Percentiles rank a stretch among this genome's conserved stretches.
Evolutionary conservation across 768 basidiomycete species (phyloP).

Genomic region (Chalciporus pseudorubinellus): DNA sequence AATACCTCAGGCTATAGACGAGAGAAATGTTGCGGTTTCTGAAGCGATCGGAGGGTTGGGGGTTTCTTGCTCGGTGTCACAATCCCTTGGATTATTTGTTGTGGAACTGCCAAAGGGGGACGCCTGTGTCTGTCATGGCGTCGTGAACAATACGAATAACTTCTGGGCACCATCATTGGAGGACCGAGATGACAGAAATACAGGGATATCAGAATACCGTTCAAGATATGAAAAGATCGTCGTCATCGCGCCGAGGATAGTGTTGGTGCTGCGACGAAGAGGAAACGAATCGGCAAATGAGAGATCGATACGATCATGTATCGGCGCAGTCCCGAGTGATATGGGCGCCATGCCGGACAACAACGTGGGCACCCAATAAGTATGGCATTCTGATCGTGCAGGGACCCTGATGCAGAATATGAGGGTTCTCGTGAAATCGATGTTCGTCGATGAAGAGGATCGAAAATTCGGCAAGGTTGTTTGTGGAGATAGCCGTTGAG

Average conservation of each 20-base stretch:
- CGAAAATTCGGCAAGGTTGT: not conserved
- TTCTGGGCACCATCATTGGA: not conserved
- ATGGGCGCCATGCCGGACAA: slow-evolving; percentile 18
- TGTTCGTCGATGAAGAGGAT: not conserved
- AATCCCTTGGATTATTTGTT: no score
- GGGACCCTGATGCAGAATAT: not conserved
- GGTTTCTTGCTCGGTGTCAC: not conserved
- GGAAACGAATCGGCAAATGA: not conserved
- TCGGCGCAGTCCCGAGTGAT: slow-evolving; percentile 15
- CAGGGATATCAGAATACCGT: slow-evolving; percentile 7
- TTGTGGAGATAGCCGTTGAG: no score
- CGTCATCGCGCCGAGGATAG: not conserved
- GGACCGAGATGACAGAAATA: not conserved
- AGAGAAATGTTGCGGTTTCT: no score
- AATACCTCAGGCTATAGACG: not conserved
- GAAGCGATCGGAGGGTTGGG: not conserved
- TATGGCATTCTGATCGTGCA: slow-evolving; percentile 1
- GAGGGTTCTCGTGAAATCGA: not conserved
- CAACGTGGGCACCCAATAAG: slow-evolving; percentile 5
- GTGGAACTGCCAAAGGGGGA: no score
- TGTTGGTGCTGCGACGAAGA: slow-evolving; percentile 3
- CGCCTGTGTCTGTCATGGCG: slow-evolving; percentile 3
- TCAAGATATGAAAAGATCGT: slow-evolving; percentile 13
- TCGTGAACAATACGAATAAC: slow-evolving; percentile 1
- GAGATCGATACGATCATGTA: slow-evolving; percentile 11